Evolutionary conservation across 352 stramenopile genomes (phyloP).

Genomic region (Phytophthora melonis): DNA sequence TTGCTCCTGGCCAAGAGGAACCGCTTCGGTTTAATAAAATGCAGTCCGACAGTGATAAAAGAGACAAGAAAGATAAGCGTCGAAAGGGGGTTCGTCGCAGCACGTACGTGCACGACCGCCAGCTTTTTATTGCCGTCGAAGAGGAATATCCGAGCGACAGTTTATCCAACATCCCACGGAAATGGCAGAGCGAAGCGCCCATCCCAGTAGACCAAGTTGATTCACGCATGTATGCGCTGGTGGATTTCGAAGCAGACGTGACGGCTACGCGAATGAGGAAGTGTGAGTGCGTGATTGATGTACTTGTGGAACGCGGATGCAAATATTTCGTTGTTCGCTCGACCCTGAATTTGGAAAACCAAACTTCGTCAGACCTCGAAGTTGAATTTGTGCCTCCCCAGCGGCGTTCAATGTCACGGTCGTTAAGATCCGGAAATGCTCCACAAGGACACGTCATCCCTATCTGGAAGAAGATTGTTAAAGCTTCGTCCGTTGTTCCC

Average conservation of each 20-base stretch:
- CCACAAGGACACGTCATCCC: slow-evolving; percentile 54
- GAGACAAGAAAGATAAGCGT: slow-evolving; percentile 14
- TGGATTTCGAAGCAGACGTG: slow-evolving; percentile 67
- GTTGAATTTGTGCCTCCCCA: slow-evolving; percentile 83
- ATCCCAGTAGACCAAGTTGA: slow-evolving; percentile 88
- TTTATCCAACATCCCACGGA: slow-evolving; percentile 40
- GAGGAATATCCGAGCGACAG: slow-evolving; percentile 48
- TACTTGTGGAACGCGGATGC: slow-evolving; percentile 85
- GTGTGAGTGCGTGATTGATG: slow-evolving; percentile 89
- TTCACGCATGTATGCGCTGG: slow-evolving; percentile 83
- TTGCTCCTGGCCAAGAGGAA: slow-evolving; percentile 68
- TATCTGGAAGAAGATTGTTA: slow-evolving; percentile 76
- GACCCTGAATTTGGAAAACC: slow-evolving; percentile 84
- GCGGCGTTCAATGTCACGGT: slow-evolving; percentile 46
- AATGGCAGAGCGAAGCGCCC: slow-evolving; percentile 79
- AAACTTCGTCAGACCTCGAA: slow-evolving; percentile 84
- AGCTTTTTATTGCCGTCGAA: slow-evolving; percentile 82
- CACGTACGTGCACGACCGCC: slow-evolving; percentile 38
- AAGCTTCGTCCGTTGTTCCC: slow-evolving; percentile 65
- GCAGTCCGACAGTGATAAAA: neutral
- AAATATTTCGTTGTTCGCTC: slow-evolving; percentile 90
- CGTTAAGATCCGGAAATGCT: slow-evolving; percentile 39
- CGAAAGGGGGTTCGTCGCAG: slow-evolving; percentile 30
- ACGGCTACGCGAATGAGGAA: slow-evolving; percentile 61
- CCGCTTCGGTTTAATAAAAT: slow-evolving; percentile 64